Evolutionary conservation across 768 basidiomycete genomes (phyloP).

Genomic region (Lactifluus echinatus): DNA sequence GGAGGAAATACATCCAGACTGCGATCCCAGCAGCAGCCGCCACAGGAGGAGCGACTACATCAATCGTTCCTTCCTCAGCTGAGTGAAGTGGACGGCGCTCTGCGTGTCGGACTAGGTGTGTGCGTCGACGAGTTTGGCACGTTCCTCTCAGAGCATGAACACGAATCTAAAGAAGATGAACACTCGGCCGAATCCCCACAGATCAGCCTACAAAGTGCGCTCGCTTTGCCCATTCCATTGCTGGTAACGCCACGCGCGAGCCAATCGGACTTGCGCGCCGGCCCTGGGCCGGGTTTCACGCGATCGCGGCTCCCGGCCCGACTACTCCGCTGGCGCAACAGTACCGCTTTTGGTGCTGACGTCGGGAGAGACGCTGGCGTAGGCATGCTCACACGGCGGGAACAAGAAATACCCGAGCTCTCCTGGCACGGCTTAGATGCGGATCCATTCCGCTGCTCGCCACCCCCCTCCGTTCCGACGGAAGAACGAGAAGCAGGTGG

Average conservation of each 20-base stretch:
- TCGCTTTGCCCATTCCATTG: slow-evolving; percentile 19
- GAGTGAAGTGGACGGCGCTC: slow-evolving; percentile 1
- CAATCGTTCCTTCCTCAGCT: slow-evolving; percentile 12
- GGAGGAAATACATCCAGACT: background rate
- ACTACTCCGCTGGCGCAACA: slow-evolving; percentile 9
- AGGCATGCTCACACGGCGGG: background rate
- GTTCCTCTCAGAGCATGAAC: slow-evolving; percentile 8
- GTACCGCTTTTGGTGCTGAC: background rate
- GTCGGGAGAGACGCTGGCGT: background rate
- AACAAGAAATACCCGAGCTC: slow-evolving; percentile 9
- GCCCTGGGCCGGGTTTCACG: background rate
- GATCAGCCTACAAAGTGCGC: slow-evolving; percentile 16
- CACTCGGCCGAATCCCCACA: background rate
- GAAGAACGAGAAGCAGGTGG: background rate
- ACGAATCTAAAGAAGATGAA: background rate
- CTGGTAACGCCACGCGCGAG: slow-evolving; percentile 12
- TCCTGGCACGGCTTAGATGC: slow-evolving; percentile 16
- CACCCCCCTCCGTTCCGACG: slow-evolving; percentile 3
- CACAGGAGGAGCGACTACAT: background rate
- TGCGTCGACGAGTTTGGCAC: slow-evolving; percentile 17
- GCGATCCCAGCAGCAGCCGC: background rate
- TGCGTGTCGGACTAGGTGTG: background rate
- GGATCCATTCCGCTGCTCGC: slow-evolving; percentile 17
- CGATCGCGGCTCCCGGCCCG: slow-evolving; percentile 3
- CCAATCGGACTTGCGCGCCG: background rate